phyloP scores from a whole-genome alignment of 257 asterid genomes.

The Solanum megistacrolobum region DNA sequence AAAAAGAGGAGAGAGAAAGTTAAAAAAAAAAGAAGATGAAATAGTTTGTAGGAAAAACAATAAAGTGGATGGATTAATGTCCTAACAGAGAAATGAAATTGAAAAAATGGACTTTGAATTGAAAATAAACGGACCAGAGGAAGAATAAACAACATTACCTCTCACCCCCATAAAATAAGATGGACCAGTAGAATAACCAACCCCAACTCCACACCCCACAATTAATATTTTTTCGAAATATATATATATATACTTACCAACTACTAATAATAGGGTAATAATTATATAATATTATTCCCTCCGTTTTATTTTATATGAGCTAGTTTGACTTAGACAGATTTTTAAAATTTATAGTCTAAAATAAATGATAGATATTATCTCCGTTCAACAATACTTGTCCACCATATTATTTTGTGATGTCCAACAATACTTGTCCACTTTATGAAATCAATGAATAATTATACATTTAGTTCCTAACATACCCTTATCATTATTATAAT shows the following conservation, averaged over 20 bases:
- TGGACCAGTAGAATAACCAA: not conserved
- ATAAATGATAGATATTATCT: not conserved
- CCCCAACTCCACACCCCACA: constrained; percentile 4
- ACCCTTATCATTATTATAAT: no score
- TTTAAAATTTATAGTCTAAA: not conserved
- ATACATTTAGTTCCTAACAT: no score
- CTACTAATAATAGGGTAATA: not conserved
- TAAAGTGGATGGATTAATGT: not conserved
- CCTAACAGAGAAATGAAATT: not conserved
- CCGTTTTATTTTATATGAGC: not conserved
- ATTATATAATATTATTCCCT: not conserved
- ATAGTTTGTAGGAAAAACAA: not conserved
- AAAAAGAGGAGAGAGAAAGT: constrained; percentile 9
- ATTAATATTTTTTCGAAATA: not conserved
- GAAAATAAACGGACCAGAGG: not conserved
- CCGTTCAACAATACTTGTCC: no score
- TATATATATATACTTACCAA: not conserved
- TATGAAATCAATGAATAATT: no score
- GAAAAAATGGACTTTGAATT: not conserved
- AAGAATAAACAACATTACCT: not conserved
- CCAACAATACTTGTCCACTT: no score
- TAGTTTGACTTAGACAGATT: no score
- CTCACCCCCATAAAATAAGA: not conserved
- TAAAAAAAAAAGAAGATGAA: no score
- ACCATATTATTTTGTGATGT: no score